Evolutionary conservation across 129 eudicot genomes (phyloP).

Genomic region (Lactuca saligna): DNA sequence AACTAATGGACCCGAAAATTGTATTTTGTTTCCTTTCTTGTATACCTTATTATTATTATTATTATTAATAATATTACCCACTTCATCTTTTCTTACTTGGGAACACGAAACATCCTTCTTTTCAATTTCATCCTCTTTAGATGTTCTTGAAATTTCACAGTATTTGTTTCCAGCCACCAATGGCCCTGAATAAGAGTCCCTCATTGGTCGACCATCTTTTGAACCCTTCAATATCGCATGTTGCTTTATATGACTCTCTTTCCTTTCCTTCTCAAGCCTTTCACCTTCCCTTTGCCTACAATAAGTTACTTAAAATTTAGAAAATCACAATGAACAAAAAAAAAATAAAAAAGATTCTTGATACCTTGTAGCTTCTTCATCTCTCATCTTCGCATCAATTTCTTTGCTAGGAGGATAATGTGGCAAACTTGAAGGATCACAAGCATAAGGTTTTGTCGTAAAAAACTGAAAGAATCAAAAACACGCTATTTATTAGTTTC

Average conservation of each 20-base stretch:
- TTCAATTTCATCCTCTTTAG: slow-evolving; percentile 15
- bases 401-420: slow-evolving; percentile 96
- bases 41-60: slow-evolving; percentile 14
- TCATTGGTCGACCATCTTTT: slow-evolving; percentile 45
- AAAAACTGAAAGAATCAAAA: slow-evolving; percentile 55
- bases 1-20: slow-evolving; percentile 77
- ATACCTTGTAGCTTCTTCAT: slow-evolving; percentile 81
- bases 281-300: slow-evolving; percentile 60
- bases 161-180: slow-evolving; percentile 45
- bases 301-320: not conserved
- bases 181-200: slow-evolving; percentile 74
- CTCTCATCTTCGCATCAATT: slow-evolving; percentile 79
- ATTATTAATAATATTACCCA: slow-evolving; percentile 9
- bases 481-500: too few species aligned
- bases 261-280: slow-evolving; percentile 37
- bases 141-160: slow-evolving; percentile 34
- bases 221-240: slow-evolving; percentile 26
- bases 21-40: slow-evolving; percentile 58
- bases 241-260: slow-evolving; percentile 34
- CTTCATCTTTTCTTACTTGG: slow-evolving; percentile 31
- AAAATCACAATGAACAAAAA: not conserved
- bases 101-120: slow-evolving; percentile 28
- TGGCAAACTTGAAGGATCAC: slow-evolving; percentile 86
- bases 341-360: not conserved
- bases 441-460: slow-evolving; percentile 63